Base-by-base conservation (phyloP, 192 early-diverging fungal species). In the Thamnidium elegans region DNA sequence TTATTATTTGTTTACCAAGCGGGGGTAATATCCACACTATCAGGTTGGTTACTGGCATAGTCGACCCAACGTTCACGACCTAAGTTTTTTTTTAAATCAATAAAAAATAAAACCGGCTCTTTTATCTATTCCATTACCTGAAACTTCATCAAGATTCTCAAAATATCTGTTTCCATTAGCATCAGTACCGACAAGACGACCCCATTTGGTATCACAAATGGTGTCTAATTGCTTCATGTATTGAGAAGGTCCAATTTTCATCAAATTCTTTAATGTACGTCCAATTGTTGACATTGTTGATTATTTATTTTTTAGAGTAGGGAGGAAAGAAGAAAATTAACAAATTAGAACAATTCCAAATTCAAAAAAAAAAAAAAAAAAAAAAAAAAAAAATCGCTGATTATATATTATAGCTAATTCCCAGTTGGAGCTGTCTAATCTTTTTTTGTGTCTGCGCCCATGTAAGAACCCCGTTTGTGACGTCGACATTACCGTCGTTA, bases 1-100 rank as follows among this genome's bases (percentile, higher is more conserved):
- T 39, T 1, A 48, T 1, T 55, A 14, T 45, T 11, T 36, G 14
- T 19, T 46, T 80, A 87, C 90, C 90, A 92, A 75, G 85, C 85
- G 53, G 90, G 80, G 23, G 89, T 79, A 54, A 92, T 82, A 72
- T 87, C 81, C 48, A 75, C 79, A 39, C 87, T 79, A 67, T 91
- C 87, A 63, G 82, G 74, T 42, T 71, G 60, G 17, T 47, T 52
- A 51, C 74, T 76, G 42, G 80, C 86, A 15, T 85, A 87, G 50
- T 90, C 66, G 60, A 87, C 81, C 90, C 90, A 92, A 65, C 90
- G 88, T 70, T 83, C 89, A 73, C 90, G 89, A 62, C 80, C 84
- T 88, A 71, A 58, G 0, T 9, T 15, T 13, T 17, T 55, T 5
- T 26, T 26, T 26, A 26, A 26, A 26, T 26, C 26, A 26, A 34